Base-by-base conservation (phyloP, 179 eudicot species). In the Spinacia oleracea region DNA sequence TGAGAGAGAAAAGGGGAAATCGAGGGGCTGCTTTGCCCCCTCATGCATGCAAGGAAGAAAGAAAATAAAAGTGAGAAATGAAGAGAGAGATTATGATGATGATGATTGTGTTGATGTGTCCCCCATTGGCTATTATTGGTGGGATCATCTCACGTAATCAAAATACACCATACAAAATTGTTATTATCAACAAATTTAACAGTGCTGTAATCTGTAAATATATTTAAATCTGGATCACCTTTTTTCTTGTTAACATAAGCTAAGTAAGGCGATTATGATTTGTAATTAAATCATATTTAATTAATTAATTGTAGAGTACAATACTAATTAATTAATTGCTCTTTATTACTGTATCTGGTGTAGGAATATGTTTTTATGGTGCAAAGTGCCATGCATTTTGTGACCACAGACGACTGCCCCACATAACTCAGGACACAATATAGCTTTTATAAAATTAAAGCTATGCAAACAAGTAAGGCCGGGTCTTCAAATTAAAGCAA, bases 41-140 rank as follows among this genome's bases (percentile, higher is more conserved):
- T 82, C 81, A 73, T 84, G 81, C 86, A 84, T 84, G 86, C 81
- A 81, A 48, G 75, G 70, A 78, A 77, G 79, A 80, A 77, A 80
- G 70, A 72, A 72, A 66, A 62, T 38, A 3, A 38, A 63, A 43
- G 43, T 59, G 46, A 46, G 9, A 67, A 48, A 38, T 32, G 8
- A 11, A 75, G 78, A 48, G 72, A 77, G 50, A 51, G 21, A 56
- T 23, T 29, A 64, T 51, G 74, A 56, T 66, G 40, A 80, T 83
- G 72, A 74, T 78, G 76, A 82, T 46, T 77, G 81, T 80, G 78
- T 84, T 42, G 79, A 84, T 80, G 81, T 81, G 83, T 77, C 74
- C 84, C 81, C 83, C 76, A 73, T 80, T 80, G 51, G 76, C 60
- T 76, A 74, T 81, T 84, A 69, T 80, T 74, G 50, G 81, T 69